Evolutionary conservation across 2,329 filamentous ascomycete species (phyloP).

Genomic region (Madurella fahalii): DNA sequence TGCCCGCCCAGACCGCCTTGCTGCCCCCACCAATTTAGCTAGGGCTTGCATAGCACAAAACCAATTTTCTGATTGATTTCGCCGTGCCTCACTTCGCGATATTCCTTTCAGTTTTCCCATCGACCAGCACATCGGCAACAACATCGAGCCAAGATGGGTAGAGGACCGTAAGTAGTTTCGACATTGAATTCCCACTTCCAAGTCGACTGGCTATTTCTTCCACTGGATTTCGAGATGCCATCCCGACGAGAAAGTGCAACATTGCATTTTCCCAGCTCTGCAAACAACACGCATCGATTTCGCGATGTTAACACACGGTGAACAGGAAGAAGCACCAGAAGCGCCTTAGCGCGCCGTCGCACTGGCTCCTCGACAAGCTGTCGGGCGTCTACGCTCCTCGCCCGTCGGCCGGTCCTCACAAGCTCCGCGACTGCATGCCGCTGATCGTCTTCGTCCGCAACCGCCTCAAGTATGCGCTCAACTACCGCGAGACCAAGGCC

Average conservation of each 20-base stretch:
- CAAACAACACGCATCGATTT: background rate
- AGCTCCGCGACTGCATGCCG: constrained; percentile 97
- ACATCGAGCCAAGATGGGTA: constrained; percentile 42
- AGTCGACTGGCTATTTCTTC: background rate
- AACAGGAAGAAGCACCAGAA: constrained; percentile 98
- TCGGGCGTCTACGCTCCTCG: constrained; percentile 79
- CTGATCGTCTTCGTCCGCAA: constrained; percentile 97
- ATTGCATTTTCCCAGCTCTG: background rate
- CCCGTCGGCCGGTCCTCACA: constrained; percentile 87
- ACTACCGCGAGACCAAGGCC: constrained; percentile 93
- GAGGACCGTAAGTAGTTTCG: constrained; percentile 49
- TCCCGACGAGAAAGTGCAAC: constrained; percentile 1
- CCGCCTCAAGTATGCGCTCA: constrained; percentile 99
- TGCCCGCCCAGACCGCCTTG: constrained; percentile 22
- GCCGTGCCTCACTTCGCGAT: constrained; percentile 21
- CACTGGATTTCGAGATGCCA: background rate
- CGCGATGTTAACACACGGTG: constrained; percentile 29
- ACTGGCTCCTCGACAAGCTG: constrained; percentile 99
- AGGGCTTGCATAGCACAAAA: constrained; percentile 29
- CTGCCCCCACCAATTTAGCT: constrained; percentile 21
- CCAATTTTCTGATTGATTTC: constrained; percentile 24
- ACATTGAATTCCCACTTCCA: background rate
- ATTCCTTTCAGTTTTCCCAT: constrained; percentile 27
- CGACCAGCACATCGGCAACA: constrained; percentile 32
- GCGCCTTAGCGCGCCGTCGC: constrained; percentile 96